These are phyloP conservation scores for Trichosporon ovoides DNA, from an alignment of 1,284 basidiomycete species.

Conservation along the genomic window DNA sequence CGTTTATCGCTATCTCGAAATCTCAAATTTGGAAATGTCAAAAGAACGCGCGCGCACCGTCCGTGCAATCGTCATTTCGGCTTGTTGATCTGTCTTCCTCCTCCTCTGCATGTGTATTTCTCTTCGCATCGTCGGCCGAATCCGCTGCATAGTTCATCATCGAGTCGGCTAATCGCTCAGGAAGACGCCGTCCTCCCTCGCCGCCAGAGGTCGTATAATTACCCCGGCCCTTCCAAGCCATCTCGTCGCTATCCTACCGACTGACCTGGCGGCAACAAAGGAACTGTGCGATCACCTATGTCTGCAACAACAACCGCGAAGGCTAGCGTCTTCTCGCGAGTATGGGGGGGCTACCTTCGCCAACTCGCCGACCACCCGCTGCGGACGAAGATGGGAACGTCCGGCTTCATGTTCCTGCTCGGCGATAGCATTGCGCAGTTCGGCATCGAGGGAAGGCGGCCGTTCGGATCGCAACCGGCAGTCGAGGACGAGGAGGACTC, in stretches of 20 bases:
- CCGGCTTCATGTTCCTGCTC: constrained; percentile 14
- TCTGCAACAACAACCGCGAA: background rate
- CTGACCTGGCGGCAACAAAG: background rate
- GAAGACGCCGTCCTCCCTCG: no score
- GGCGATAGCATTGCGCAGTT: constrained; percentile 24
- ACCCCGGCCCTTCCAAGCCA: background rate
- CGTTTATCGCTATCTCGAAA: no score
- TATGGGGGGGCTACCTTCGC: constrained; percentile 11
- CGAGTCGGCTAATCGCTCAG: no score
- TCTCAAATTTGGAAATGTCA: no score
- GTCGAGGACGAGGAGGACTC: constrained; percentile 3
- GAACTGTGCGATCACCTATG: background rate
- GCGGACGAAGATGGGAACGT: constrained; percentile 25
- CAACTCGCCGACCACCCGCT: constrained; percentile 11
- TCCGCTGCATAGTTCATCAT: no score
- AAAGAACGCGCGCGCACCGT: no score
- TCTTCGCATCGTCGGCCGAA: no score
- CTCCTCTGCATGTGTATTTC: no score
- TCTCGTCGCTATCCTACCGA: background rate
- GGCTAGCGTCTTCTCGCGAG: background rate
- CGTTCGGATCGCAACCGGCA: background rate
- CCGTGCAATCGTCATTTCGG: no score
- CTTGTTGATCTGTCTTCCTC: no score
- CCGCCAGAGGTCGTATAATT: no score
- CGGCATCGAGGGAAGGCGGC: constrained; percentile 19